A percentile compares a stretch with the other conserved stretches of the same genome.
These are phyloP conservation scores for Cinchona pubescens DNA, from an alignment of 257 asterid genomes.

Conservation along the genomic window DNA sequence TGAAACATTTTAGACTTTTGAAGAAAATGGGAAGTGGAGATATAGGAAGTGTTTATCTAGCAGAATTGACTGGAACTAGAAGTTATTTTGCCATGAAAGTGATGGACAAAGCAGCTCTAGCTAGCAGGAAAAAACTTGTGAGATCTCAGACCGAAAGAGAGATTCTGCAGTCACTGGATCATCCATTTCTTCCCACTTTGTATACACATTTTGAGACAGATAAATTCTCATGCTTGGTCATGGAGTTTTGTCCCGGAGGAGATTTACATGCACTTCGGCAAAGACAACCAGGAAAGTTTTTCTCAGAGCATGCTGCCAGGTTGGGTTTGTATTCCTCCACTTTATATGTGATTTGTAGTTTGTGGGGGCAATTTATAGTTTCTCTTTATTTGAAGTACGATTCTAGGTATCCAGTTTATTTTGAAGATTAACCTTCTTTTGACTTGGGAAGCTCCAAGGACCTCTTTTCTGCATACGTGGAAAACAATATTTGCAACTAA, in stretches of 20 bases:
- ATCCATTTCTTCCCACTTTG: slow-evolving; percentile 63
- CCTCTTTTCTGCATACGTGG: background rate
- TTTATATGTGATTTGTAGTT: background rate
- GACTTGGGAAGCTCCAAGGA: background rate
- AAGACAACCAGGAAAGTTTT: slow-evolving; percentile 53
- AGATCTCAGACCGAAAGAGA: slow-evolving; percentile 67
- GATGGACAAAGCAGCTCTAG: slow-evolving; percentile 59
- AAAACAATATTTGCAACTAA: background rate
- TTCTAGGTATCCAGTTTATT: background rate
- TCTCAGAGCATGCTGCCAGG: slow-evolving; percentile 66
- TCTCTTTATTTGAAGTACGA: background rate
- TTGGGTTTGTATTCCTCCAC: slow-evolving; percentile 19
- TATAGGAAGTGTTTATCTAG: slow-evolving; percentile 55
- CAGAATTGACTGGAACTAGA: slow-evolving; percentile 57
- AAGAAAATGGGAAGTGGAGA: slow-evolving; percentile 61
- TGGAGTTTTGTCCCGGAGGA: slow-evolving; percentile 71
- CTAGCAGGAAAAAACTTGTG: slow-evolving; percentile 53
- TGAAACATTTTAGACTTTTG: slow-evolving; percentile 50
- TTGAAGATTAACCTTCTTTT: background rate
- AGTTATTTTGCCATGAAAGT: slow-evolving; percentile 67
- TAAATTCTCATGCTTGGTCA: slow-evolving; percentile 57
- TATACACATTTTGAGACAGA: slow-evolving; percentile 62
- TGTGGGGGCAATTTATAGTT: background rate
- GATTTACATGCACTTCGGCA: slow-evolving; percentile 65
- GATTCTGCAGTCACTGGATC: slow-evolving; percentile 57